Conservation (phyloP, 257 asterid species). For the Solanum corneliomulleri region DNA sequence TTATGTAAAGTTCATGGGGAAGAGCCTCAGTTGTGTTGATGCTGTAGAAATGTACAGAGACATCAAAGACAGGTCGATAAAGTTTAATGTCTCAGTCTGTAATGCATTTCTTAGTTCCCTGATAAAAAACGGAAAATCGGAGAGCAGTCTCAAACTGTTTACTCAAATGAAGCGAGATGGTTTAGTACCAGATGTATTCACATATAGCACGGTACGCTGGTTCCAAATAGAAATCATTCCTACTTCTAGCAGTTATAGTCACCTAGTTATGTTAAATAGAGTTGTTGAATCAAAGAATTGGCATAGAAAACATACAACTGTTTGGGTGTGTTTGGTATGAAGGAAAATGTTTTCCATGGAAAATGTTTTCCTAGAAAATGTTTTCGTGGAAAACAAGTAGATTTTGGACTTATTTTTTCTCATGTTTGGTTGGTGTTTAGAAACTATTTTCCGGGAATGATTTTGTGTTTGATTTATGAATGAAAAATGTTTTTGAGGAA, state of each 20-base stretch:
- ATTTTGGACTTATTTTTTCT: too few relatives aligned
- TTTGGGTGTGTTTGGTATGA: too few relatives aligned
- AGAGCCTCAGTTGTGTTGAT: constrained; percentile 42
- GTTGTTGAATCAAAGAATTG: not conserved
- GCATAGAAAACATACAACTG: not conserved
- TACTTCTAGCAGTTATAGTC: not conserved
- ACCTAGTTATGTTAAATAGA: not conserved
- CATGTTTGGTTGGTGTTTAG: too few relatives aligned
- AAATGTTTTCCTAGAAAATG: too few relatives aligned
- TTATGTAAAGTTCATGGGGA: constrained; percentile 69
- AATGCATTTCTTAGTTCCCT: constrained; percentile 73
- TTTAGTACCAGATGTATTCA: constrained; percentile 75
- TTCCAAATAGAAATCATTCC: constrained; percentile 2
- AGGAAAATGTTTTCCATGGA: too few relatives aligned
- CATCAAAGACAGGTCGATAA: constrained; percentile 47
- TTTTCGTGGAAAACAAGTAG: too few relatives aligned
- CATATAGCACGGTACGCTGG: constrained; percentile 80
- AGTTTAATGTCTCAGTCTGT: constrained; percentile 72
- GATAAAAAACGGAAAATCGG: constrained; percentile 58
- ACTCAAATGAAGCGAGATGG: constrained; percentile 81
- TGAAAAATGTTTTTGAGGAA: too few relatives aligned
- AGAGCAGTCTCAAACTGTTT: constrained; percentile 68
- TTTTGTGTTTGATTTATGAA: too few relatives aligned
- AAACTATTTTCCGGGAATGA: too few relatives aligned
- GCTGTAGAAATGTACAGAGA: constrained; percentile 63